Evolutionary conservation across 2,329 filamentous ascomycete species (phyloP), one percentile per base, ranked within the genome.

Genomic region (Phialemoniopsis sp.): DNA sequence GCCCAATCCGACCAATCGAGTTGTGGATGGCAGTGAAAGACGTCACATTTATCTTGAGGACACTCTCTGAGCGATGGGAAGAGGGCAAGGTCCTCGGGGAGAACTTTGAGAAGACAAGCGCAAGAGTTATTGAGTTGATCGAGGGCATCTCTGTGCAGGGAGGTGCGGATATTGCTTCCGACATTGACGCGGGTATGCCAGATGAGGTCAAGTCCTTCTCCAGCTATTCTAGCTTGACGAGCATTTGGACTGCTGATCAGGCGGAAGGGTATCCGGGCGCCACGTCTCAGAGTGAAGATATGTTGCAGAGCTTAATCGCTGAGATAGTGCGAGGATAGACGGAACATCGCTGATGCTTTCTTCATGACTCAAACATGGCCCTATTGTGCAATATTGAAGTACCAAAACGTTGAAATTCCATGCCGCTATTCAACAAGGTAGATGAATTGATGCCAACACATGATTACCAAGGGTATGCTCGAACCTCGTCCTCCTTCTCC

Each of bases 381-480:
- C n/a, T n/a, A n/a, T n/a, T n/a, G n/a, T n/a, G n/a, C n/a, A n/a
- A n/a, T n/a, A n/a, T n/a, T n/a, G n/a, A n/a, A n/a, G n/a, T n/a
- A n/a, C n/a, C n/a, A n/a, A n/a, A n/a, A n/a, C n/a, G n/a, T n/a
- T n/a, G n/a, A n/a, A n/a, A n/a, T n/a, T n/a, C n/a, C n/a, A n/a
- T n/a, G 6, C 10, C 10, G 21, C 21, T 26, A 26, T 10, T 26
- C 10, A 6, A 10, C 10, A 26, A 26, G 6, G 21, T 10, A 6
- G 10, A 26, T 26, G 10, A 26, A 26, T 10, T 34, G 59, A 58
- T 16, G 66, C 65, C 34, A 62, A 63, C 16, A 57, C 62, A 4
- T 67, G 21, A 6, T 44, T 36, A 68, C 62, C 63, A 85, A 5
- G 85, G 85, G 68, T 87, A 89, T 40, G 58, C 66, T 40, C 72